These are phyloP conservation scores for Syzygium aqueum DNA, from an alignment of 345 rosid genomes.

Conservation along the genomic window DNA sequence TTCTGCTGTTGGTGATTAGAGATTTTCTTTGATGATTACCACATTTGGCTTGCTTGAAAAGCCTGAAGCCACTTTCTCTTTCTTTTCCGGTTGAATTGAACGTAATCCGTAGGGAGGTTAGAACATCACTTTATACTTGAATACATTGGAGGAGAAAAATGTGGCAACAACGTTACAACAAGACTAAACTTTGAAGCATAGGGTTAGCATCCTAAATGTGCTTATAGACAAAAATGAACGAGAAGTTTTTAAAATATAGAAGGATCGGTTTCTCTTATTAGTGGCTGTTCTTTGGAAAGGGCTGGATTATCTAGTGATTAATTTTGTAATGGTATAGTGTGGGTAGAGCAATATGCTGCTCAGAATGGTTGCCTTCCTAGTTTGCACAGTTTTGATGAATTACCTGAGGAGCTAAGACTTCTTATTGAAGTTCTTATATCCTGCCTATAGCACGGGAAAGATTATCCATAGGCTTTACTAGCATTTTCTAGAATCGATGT, in stretches of 20 bases:
- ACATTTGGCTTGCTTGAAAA: not conserved
- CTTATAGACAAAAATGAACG: not conserved
- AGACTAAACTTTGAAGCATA: not conserved
- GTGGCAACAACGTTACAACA: not conserved
- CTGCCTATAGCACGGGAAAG: not conserved
- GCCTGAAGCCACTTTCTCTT: not conserved
- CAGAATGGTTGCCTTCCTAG: not conserved
- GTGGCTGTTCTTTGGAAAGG: no score
- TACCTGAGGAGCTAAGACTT: not conserved
- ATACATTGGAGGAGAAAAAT: not conserved
- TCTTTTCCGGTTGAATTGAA: not conserved
- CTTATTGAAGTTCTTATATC: not conserved
- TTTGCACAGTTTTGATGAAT: no score
- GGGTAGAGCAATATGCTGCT: accelerated
- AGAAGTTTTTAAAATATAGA: no score
- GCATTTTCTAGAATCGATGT: accelerated
- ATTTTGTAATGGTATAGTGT: no score
- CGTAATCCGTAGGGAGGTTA: not conserved
- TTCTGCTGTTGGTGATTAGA: not conserved
- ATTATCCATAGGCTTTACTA: accelerated
- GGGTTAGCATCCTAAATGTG: not conserved
- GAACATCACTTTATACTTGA: not conserved
- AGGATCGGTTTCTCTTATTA: no score
- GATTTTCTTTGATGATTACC: not conserved
- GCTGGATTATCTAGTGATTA: not conserved